These are phyloP conservation scores for Penicillium coprophilum DNA, from an alignment of 495 filamentous ascomycete genomes.

Conservation along the genomic window DNA sequence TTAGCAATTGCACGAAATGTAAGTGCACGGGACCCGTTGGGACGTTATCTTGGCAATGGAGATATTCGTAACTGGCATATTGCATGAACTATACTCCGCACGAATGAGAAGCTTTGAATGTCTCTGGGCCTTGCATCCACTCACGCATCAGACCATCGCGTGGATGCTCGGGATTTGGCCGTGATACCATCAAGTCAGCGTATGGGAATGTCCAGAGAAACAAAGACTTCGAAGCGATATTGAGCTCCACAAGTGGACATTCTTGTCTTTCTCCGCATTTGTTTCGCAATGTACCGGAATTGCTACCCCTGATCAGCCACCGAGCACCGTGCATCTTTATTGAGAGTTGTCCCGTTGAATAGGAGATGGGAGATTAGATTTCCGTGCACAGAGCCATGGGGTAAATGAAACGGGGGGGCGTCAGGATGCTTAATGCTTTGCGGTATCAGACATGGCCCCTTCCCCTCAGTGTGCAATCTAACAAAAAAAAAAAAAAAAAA, in stretches of 20 bases:
- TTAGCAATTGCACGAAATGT: not conserved
- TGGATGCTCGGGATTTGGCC: conserved; percentile 1
- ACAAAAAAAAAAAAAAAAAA: too few species aligned
- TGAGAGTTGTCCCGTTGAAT: not conserved
- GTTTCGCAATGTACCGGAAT: not conserved
- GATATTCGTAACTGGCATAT: not conserved
- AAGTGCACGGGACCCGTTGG: not conserved
- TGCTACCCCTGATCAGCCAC: conserved; percentile 9
- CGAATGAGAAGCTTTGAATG: not conserved
- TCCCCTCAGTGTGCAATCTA: not conserved
- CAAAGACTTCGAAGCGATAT: not conserved
- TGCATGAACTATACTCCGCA: conserved; percentile 7
- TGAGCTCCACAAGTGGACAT: not conserved
- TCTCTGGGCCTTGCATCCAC: not conserved
- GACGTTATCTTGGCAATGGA: conserved; percentile 7
- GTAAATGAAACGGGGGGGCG: not conserved
- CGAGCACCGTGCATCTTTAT: conserved; percentile 1
- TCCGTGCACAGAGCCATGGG: conserved; percentile 1
- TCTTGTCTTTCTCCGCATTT: conserved; percentile 7
- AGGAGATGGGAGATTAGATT: not conserved
- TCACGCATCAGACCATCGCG: not conserved
- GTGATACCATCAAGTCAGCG: conserved; percentile 7
- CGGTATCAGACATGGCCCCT: conserved; percentile 8
- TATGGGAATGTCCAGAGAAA: not conserved
- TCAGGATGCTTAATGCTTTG: conserved; percentile 14